These are phyloP conservation scores for Picea glauca DNA, from an alignment of 75 land plant species.

Conservation along the genomic window DNA sequence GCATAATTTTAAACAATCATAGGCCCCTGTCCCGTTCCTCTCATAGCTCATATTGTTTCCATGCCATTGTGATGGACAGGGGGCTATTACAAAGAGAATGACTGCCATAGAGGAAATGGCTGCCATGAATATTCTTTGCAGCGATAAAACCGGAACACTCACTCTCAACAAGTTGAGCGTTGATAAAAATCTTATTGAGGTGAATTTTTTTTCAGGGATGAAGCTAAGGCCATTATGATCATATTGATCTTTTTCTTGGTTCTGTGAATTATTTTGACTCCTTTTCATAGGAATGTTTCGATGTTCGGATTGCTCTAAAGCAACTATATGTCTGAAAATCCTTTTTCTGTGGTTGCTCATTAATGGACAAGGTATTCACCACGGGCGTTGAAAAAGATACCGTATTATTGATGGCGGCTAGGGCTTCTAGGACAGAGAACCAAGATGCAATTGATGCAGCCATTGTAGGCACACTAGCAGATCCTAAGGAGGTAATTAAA, in stretches of 20 bases:
- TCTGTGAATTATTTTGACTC: no score
- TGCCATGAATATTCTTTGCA: constrained; percentile 67
- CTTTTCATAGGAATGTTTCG: no score
- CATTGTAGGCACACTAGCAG: constrained; percentile 47
- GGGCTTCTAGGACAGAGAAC: constrained; percentile 45
- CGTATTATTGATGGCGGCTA: constrained; percentile 33
- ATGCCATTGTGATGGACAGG: constrained; percentile 19
- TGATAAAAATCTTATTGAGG: constrained; percentile 62
- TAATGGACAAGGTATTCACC: constrained; percentile 17
- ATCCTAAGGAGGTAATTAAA: constrained; percentile 48
- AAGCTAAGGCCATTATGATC: no score
- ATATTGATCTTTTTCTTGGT: no score
- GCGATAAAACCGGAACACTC: constrained; percentile 66
- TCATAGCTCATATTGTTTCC: not conserved
- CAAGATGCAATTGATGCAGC: constrained; percentile 63
- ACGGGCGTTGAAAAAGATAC: constrained; percentile 36
- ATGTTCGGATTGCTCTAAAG: no score
- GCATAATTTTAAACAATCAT: not conserved
- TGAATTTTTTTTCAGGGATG: not conserved
- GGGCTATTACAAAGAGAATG: constrained; percentile 72
- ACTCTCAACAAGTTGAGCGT: constrained; percentile 55
- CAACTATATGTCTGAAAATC: not conserved
- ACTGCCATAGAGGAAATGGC: constrained; percentile 75
- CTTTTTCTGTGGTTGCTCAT: not conserved
- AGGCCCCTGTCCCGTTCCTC: not conserved